A percentile compares a stretch with the other conserved stretches of the same genome.
phyloP scores from a whole-genome alignment of 164 flowering plant genomes.

The Sedum album region DNA sequence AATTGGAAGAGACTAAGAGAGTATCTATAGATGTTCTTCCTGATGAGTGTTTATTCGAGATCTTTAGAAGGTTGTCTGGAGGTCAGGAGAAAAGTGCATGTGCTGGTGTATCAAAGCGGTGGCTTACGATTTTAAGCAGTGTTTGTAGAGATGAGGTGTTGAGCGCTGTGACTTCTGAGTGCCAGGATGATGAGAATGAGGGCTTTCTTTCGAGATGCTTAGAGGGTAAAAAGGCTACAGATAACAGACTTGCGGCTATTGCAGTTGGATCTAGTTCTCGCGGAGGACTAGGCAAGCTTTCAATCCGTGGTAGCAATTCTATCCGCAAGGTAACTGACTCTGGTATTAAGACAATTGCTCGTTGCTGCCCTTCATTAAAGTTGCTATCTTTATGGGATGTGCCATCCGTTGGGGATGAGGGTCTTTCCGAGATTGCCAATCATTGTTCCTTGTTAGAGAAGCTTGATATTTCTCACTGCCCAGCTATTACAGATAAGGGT shows the following conservation, averaged over 20 bases:
- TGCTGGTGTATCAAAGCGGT: slow-evolving; percentile 71
- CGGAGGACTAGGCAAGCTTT: slow-evolving; percentile 72
- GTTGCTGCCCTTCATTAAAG: slow-evolving; percentile 54
- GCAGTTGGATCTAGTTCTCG: slow-evolving; percentile 54
- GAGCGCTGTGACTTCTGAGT: slow-evolving; percentile 22
- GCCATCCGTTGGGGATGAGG: slow-evolving; percentile 38
- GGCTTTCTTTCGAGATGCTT: slow-evolving; percentile 45
- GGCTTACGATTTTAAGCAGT: slow-evolving; percentile 55
- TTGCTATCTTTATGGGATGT: slow-evolving; percentile 42
- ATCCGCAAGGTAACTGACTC: slow-evolving; percentile 36
- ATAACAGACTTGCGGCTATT: slow-evolving; percentile 60
- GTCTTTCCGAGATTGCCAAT: slow-evolving; percentile 36
- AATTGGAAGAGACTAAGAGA: slow-evolving; percentile 19
- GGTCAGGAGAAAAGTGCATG: slow-evolving; percentile 49
- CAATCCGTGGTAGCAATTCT: slow-evolving; percentile 41
- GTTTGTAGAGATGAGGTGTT: slow-evolving; percentile 38
- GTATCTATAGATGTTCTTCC: slow-evolving; percentile 62
- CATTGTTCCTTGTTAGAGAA: slow-evolving; percentile 34
- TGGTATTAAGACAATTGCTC: slow-evolving; percentile 57
- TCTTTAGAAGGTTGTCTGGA: slow-evolving; percentile 48
- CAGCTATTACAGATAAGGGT: slow-evolving; percentile 33
- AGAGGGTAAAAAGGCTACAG: slow-evolving; percentile 74
- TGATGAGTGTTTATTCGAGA: slow-evolving; percentile 81
- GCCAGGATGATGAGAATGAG: slow-evolving; percentile 17
- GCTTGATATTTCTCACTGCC: slow-evolving; percentile 44